Conservation (phyloP, 2,329 filamentous ascomycete genomes). For the Stagonosporopsis rhizophila region DNA sequence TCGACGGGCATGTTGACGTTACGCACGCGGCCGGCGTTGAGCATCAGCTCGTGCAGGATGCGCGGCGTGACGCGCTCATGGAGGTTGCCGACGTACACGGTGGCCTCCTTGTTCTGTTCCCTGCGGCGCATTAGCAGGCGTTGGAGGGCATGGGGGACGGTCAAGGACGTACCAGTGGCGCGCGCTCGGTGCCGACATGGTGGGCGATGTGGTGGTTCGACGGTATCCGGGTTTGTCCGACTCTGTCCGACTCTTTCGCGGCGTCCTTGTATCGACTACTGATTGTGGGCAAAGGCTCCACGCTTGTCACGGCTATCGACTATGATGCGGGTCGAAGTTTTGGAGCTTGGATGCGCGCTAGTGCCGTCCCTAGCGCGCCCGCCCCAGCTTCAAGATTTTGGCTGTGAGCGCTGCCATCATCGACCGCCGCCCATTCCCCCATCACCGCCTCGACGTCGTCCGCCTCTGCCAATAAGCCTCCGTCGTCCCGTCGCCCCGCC, state of each 20-base stretch:
- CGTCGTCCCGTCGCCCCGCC: background rate
- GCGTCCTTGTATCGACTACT: too few species aligned
- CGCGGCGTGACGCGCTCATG: slow-evolving; percentile 93
- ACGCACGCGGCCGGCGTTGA: slow-evolving; percentile 95
- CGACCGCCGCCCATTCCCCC: slow-evolving; percentile 15
- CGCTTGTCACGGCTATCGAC: background rate
- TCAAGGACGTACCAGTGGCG: slow-evolving; percentile 72
- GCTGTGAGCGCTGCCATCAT: slow-evolving; percentile 26
- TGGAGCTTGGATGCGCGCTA: slow-evolving; percentile 30
- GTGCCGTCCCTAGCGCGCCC: slow-evolving; percentile 17
- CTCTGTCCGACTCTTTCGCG: too few species aligned
- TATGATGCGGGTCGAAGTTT: slow-evolving; percentile 27
- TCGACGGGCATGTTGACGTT: slow-evolving; percentile 99
- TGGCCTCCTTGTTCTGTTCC: slow-evolving; percentile 96
- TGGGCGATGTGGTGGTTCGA: slow-evolving; percentile 1
- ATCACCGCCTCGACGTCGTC: slow-evolving; percentile 17
- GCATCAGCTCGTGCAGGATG: slow-evolving; percentile 96
- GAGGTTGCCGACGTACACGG: slow-evolving; percentile 97
- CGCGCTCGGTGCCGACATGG: slow-evolving; percentile 67
- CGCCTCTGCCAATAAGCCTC: background rate
- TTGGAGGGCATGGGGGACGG: background rate
- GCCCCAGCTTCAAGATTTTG: slow-evolving; percentile 32
- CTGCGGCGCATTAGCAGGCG: slow-evolving; percentile 34
- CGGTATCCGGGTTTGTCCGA: too few species aligned
- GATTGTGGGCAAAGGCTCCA: background rate